These are phyloP conservation scores for Phytophthora cryptogea DNA, from an alignment of 352 stramenopile genomes.

Conservation along the genomic window DNA sequence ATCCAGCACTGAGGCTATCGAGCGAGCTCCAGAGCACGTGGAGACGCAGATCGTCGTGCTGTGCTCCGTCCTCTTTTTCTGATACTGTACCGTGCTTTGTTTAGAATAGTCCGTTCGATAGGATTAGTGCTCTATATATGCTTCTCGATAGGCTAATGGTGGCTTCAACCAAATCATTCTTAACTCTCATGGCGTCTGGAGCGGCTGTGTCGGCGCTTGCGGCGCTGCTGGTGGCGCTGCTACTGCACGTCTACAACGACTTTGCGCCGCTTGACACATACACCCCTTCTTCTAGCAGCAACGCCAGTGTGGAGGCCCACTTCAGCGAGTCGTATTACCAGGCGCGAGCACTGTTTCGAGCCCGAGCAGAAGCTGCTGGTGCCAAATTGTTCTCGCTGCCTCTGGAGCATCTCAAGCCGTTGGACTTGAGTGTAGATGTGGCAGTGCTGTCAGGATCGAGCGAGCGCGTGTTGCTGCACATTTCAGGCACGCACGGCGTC, in stretches of 20 bases:
- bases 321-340: constrained; percentile 72
- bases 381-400: constrained; percentile 54
- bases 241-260: constrained; percentile 50
- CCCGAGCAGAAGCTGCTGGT: constrained; percentile 34
- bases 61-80: background rate
- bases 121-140: no score
- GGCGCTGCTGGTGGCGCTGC: constrained; percentile 35
- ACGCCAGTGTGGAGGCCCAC: constrained; percentile 44
- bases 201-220: constrained; percentile 6
- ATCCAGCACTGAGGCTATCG: constrained; percentile 11
- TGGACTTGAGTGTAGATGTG: constrained; percentile 74
- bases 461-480: constrained; percentile 68
- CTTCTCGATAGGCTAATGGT: no score
- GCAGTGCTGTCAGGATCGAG: constrained; percentile 54
- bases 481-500: constrained; percentile 84
- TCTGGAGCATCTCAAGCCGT: constrained; percentile 38
- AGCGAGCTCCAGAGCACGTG: constrained; percentile 4
- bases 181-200: constrained; percentile 7
- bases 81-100: no score
- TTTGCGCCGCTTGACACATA: constrained; percentile 59
- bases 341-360: constrained; percentile 63
- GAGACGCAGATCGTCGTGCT: constrained; percentile 9
- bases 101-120: no score
- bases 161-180: background rate
- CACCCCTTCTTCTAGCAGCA: constrained; percentile 6